Conservation (phyloP, 2,329 filamentous ascomycete genomes). For the Hypoxylon sp. region DNA sequence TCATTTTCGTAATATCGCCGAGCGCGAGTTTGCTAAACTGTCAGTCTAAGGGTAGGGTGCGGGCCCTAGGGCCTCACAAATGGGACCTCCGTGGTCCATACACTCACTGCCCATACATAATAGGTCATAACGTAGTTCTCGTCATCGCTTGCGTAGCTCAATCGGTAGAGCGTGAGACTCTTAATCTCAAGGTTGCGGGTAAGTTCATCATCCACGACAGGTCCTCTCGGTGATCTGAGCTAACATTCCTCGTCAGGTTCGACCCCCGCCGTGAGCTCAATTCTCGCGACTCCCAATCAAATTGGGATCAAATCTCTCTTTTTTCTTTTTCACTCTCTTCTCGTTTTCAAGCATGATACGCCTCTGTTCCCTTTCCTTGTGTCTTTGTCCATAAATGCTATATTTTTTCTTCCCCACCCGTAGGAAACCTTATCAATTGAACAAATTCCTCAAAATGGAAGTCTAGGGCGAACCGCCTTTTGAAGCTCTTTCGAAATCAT, state of each 20-base stretch:
- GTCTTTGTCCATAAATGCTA: background rate
- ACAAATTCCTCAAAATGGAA: background rate
- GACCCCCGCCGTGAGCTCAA: slow-evolving; percentile 31
- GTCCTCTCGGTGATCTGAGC: background rate
- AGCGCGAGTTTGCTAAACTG: background rate
- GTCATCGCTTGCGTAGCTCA: slow-evolving; percentile 67
- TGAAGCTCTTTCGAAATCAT: slow-evolving; percentile 1
- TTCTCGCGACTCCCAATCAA: slow-evolving; percentile 22
- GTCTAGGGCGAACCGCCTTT: background rate
- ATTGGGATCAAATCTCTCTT: slow-evolving; percentile 13
- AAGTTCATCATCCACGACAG: slow-evolving; percentile 5
- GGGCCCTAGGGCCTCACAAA: background rate
- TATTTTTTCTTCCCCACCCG: background rate
- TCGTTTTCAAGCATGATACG: background rate
- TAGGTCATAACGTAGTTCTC: slow-evolving; percentile 66
- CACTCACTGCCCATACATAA: slow-evolving; percentile 2
- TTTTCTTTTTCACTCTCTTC: background rate
- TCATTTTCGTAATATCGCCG: background rate
- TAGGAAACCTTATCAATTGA: background rate
- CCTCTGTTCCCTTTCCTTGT: background rate
- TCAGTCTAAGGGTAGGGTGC: background rate
- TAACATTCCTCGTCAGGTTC: slow-evolving; percentile 10
- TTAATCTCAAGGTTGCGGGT: slow-evolving; percentile 59
- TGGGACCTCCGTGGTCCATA: background rate
- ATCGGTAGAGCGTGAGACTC: slow-evolving; percentile 81